Conservation (phyloP, 2,329 filamentous ascomycete genomes). For the Metarhizium guizhouense region DNA sequence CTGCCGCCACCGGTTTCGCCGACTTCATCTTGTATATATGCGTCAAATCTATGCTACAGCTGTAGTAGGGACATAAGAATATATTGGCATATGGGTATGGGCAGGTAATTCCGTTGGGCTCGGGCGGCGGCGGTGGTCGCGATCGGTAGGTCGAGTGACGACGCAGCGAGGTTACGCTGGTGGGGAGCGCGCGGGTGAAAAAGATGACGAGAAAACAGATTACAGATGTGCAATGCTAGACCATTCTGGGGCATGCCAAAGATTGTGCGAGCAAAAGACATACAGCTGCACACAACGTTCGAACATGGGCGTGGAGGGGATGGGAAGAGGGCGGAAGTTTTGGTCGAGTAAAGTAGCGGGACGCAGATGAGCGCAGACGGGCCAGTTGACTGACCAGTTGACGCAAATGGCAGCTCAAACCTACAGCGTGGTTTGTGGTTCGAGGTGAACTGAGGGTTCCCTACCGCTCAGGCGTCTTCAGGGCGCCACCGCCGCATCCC, state of each 20-base stretch:
- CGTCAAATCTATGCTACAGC: background rate
- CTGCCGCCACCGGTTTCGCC: constrained; percentile 36
- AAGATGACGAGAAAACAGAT: background rate
- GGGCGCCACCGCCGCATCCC: background rate
- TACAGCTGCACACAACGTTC: background rate
- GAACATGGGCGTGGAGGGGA: background rate
- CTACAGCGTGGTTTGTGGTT: too few species aligned
- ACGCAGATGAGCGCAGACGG: background rate
- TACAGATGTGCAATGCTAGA: constrained; percentile 1
- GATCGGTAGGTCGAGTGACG: background rate
- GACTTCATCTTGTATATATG: constrained; percentile 41
- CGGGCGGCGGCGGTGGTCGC: background rate
- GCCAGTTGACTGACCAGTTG: background rate
- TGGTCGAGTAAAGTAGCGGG: background rate
- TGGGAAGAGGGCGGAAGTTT: background rate
- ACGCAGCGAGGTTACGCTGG: background rate
- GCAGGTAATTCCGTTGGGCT: background rate
- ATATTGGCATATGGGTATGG: background rate
- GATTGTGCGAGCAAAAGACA: background rate
- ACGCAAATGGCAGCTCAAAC: background rate
- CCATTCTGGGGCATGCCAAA: constrained; percentile 6
- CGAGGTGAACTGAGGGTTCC: background rate
- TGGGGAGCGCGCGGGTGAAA: background rate
- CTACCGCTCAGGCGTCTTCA: background rate
- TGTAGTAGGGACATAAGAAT: background rate